Base-by-base conservation (phyloP, 306 rosid genomes). In the Potentilla sterilis region DNA sequence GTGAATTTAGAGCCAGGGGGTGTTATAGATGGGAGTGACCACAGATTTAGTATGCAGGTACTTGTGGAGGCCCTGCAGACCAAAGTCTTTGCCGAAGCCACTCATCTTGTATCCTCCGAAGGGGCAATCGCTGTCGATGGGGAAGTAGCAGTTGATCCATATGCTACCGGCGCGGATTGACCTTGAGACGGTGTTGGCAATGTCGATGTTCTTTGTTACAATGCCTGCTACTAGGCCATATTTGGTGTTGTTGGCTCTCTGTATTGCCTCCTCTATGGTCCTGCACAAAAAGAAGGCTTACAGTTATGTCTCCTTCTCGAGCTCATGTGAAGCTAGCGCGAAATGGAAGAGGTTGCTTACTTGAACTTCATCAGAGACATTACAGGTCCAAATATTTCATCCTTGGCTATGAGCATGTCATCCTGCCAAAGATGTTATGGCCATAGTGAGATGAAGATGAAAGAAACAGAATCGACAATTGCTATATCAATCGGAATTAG, bases 111-210 rank as follows among this genome's bases (percentile, higher is more conserved):
- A 90, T 1, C 98, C 98, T 59, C 98, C 98, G 28, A 46, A 83
- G 42, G 98, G 97, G 74, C 84, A 78, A 41, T 91, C 94, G 1
- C 24, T 12, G 3, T 83, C 97, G 9, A 87, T 59, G 3, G 78
- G 95, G n/a, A 88, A 83, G 70, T 90, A 94, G 73, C 98, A 94
- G 32, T 94, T 90, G n/a, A 95, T 83, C 97, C 98, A 95, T 49
- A 95, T 59, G 0, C 73, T 72, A 2, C 97, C 98, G 0, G 97
- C 97, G 2, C 88, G 82, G 59, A 92, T 90, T 3, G 97, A 90
- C 70, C 97, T 88, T 14, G 98, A 92, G 13, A 92, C 91, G 0
- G 96, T 95, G 89, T 92, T 95, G 15, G 93, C 95, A 78, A 47
- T 81, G 22, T 95, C 90, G 14, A 95, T 22, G 77, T 75, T 83